Evolutionary conservation across 495 filamentous ascomycete species (phyloP), one percentile per base, ranked within the genome.

Genomic region (Podospora bellae-mahoneyi): DNA sequence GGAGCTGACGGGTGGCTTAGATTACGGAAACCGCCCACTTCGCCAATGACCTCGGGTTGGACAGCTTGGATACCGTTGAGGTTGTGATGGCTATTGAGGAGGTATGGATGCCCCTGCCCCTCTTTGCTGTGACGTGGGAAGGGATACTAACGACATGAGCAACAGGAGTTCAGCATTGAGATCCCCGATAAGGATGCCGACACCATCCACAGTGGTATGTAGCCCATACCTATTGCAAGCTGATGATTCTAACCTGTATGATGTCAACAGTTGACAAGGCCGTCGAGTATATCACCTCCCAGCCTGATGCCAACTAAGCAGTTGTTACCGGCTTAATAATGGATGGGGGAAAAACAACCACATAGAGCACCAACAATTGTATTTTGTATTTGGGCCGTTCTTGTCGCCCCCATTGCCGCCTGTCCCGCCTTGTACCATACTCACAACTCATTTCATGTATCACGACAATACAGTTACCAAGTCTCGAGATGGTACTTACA

Each of bases 41-140:
- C 80, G 82, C 92, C 65, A 97, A 97, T 76, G 95, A 99, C 82
- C 88, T 99, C 60, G 96, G 93, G 66, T 81, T 99, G 72, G 95
- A 99, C 84, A 96, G 91, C 84, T 85, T 99, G 78, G 95, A 99
- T 78, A 97, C 94, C 62, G 95, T 99, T 64, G 95, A 99, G 85
- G 94, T 99, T 72, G 96, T 99, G 69, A 99, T 99, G 95, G 95
- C 95, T 69, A 97, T 99, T 82, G 95, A 99, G 86, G 95, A 99
- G 91, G 94, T 97, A 72, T 87, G 20, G 9, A 28, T 30, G 39
- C 32, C 32, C 20, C n/a, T 48, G 16, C 57, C 16, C 16, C 59
- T 32, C 28, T 27, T 59, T 44, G 9, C 34, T 55, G 30, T 16
- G 39, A 26, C 13, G 13, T 34, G 20, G 44, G 18, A 53, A 10